Percentiles rank a stretch among this genome's conserved stretches.
Evolutionary conservation across 2,329 filamentous ascomycete species (phyloP).

Genomic region (Pyrenochaeta sp.): DNA sequence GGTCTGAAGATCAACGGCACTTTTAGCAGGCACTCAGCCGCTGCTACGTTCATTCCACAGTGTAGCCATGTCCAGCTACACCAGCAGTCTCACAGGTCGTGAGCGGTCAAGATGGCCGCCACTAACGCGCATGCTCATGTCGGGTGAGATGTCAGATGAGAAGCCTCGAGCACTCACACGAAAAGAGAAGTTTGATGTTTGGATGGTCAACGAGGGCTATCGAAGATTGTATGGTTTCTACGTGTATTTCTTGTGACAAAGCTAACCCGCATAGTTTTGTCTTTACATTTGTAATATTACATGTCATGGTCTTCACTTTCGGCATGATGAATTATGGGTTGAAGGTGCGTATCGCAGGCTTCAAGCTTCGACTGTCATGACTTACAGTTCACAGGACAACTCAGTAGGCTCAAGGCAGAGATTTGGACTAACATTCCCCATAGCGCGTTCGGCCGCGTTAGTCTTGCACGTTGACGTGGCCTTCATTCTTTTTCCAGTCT

Average conservation of each 20-base stretch:
- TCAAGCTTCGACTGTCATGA: not conserved
- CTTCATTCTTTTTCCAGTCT: constrained; percentile 81
- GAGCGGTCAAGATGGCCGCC: constrained; percentile 85
- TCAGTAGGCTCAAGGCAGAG: constrained; percentile 70
- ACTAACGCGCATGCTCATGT: constrained; percentile 81
- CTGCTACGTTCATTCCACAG: constrained; percentile 14
- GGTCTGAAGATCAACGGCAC: constrained; percentile 48
- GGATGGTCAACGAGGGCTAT: constrained; percentile 92
- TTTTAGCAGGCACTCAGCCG: constrained; percentile 29
- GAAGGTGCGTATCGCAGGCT: constrained; percentile 59
- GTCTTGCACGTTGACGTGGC: constrained; percentile 84
- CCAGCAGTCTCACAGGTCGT: constrained; percentile 48
- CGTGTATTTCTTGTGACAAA: not conserved
- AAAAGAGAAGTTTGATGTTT: constrained; percentile 79
- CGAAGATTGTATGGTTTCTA: constrained; percentile 72
- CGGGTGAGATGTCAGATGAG: constrained; percentile 81
- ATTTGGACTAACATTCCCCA: constrained; percentile 79
- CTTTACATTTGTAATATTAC: constrained; percentile 75
- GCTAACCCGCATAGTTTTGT: constrained; percentile 69
- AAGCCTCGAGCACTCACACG: constrained; percentile 72
- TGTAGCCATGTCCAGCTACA: constrained; percentile 40
- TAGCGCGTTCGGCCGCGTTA: constrained; percentile 78
- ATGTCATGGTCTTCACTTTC: constrained; percentile 80
- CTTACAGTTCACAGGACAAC: constrained; percentile 60
- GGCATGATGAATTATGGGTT: constrained; percentile 81